Evolutionary conservation across 805 yeast species (phyloP), one percentile per base, ranked within the genome.

Genomic region (Metschnikowia vanudenii): DNA sequence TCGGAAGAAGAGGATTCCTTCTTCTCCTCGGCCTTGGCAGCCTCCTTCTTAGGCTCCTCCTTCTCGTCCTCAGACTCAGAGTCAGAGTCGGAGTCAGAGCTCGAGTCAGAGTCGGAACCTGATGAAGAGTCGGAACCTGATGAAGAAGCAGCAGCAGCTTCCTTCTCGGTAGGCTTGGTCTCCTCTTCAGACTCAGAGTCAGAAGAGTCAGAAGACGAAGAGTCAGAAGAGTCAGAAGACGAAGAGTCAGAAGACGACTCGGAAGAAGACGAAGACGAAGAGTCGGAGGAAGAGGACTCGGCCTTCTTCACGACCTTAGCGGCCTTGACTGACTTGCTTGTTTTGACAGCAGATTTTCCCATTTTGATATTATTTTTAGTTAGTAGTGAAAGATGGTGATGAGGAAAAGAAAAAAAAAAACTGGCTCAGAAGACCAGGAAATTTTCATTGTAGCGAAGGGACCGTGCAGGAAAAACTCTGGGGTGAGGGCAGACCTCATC

Each of bases 261-360:
- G n/a, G n/a, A n/a, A n/a, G n/a, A n/a, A n/a, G n/a, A n/a, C n/a
- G n/a, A n/a, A n/a, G n/a, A n/a, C n/a, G n/a, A n/a, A n/a, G n/a
- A n/a, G n/a, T n/a, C n/a, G n/a, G n/a, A n/a, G n/a, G n/a, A n/a
- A n/a, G n/a, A n/a, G n/a, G 50, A 39, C 20, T 37, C 43, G 31
- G 29, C 47, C 32, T 45, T 41, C 45, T 49, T 49, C 29, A 43
- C 32, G 28, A 28, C 46, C 52, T 51, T 50, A 34, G 45, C 34
- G 29, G 17, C 41, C 51, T 50, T 51, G 39, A 44, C 18, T 11
- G 45, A 34, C 34, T 51, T 53, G 41, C 49, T 42, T 3, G 66
- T 44, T 46, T 62, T 63, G 42, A 61, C 57, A 35, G 67, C 55
- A 51, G 73, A 54, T 58, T 71, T 71, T 53, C 72, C 76, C 76